phyloP scores from a whole-genome alignment of 768 basidiomycete genomes.

The Candolleomyces aberdarensis region DNA sequence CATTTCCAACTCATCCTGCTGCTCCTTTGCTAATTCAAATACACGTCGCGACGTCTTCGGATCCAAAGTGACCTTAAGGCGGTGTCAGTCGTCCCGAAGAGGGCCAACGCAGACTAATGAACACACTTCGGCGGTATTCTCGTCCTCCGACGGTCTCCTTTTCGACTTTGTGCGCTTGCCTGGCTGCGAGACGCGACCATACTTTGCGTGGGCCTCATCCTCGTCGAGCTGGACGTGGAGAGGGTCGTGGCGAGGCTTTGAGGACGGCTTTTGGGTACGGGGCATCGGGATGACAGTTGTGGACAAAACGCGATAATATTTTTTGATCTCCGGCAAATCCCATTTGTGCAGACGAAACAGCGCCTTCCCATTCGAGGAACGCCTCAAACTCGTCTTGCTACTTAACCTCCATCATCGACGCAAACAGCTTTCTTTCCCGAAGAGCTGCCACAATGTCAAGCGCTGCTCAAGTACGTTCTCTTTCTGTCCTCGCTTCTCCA shows the following conservation, averaged over 20 bases:
- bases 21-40: constrained; percentile 87
- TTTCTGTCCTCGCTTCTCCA: constrained; percentile 7
- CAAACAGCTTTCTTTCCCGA: constrained; percentile 11
- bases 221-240: constrained; percentile 79
- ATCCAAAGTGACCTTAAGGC: constrained; percentile 63
- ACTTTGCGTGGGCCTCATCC: constrained; percentile 74
- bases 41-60: constrained; percentile 83
- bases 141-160: constrained; percentile 46
- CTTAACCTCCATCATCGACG: constrained; percentile 13
- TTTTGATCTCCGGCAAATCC: constrained; percentile 20
- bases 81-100: background rate
- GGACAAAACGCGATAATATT: constrained; percentile 9
- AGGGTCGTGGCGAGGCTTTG: constrained; percentile 79
- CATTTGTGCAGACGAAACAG: constrained; percentile 6
- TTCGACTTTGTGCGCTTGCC: constrained; percentile 70
- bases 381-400: background rate
- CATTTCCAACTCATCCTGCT: constrained; percentile 85
- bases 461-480: constrained; percentile 22
- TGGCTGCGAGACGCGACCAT: constrained; percentile 73
- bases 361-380: background rate
- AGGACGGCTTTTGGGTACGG: constrained; percentile 44
- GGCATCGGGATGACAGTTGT: constrained; percentile 49
- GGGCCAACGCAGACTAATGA: constrained; percentile 12
- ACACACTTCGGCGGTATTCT: constrained; percentile 47
- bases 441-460: constrained; percentile 16